phyloP scores from a whole-genome alignment of 2,329 filamentous ascomycete genomes.

The Amylocarpus encephaloides region DNA sequence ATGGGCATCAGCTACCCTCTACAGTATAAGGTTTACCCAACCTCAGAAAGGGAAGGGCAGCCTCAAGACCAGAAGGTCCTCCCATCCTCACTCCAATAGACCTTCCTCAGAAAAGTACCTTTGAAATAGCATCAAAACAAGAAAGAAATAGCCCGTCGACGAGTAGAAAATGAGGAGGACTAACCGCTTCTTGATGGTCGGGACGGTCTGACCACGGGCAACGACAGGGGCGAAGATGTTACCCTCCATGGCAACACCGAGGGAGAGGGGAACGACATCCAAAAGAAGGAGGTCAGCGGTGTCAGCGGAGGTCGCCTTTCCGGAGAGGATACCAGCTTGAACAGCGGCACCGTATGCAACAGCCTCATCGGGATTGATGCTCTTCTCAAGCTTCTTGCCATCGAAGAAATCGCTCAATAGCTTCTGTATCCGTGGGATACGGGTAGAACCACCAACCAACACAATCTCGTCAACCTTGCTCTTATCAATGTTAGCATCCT shows the following conservation, averaged over 20 bases:
- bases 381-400: constrained; percentile 99
- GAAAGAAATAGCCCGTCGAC: too few species aligned
- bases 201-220: constrained; percentile 68
- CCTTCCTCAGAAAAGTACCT: too few species aligned
- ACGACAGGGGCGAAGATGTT: constrained; percentile 98
- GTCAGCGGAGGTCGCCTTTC: constrained; percentile 93
- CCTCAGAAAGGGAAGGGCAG: too few species aligned
- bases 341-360: constrained; percentile 98
- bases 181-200: constrained; percentile 68
- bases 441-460: constrained; percentile 96
- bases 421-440: constrained; percentile 99
- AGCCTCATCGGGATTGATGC: constrained; percentile 99
- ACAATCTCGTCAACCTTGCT: constrained; percentile 94
- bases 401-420: constrained; percentile 98
- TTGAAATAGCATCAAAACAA: too few species aligned
- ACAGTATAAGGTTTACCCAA: too few species aligned
- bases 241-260: constrained; percentile 99
- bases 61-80: too few species aligned
- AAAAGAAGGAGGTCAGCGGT: constrained; percentile 91
- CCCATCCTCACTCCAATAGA: too few species aligned
- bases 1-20: too few species aligned
- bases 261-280: constrained; percentile 91
- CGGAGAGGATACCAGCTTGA: constrained; percentile 96
- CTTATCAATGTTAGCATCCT: constrained; percentile 87
- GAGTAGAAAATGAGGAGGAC: too few species aligned